Evolutionary conservation across 2,329 filamentous ascomycete genomes (phyloP).

Genomic region (Diaporthe citri): DNA sequence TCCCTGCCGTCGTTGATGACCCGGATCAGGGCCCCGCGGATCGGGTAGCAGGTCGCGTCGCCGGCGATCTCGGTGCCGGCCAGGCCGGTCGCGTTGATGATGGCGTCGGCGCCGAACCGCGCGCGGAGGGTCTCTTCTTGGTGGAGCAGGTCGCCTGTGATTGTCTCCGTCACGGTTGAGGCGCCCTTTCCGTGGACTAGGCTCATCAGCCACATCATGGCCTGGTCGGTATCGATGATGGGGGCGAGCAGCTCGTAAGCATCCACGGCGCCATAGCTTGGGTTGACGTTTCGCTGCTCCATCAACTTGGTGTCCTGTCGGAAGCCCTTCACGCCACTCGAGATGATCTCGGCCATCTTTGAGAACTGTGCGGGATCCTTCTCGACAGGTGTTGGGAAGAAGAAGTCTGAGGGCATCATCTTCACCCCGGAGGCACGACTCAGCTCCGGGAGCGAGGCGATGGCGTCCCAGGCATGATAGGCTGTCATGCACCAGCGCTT

Average conservation of each 20-base stretch:
- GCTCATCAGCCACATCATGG: conserved; percentile 56
- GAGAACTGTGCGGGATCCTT: conserved; percentile 49
- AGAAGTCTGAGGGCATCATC: conserved; percentile 55
- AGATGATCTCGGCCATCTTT: conserved; percentile 57
- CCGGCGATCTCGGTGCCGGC: conserved; percentile 52
- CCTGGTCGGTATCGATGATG: conserved; percentile 59
- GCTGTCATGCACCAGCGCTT: conserved; percentile 57
- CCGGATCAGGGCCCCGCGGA: conserved; percentile 58
- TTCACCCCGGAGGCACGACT: conserved; percentile 52
- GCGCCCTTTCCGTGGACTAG: conserved; percentile 58
- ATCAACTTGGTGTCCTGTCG: conserved; percentile 51
- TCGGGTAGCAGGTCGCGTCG: conserved; percentile 55
- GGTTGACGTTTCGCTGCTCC: conserved; percentile 51
- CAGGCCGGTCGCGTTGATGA: conserved; percentile 59
- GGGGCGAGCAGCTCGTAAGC: conserved; percentile 60
- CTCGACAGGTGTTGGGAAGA: conserved; percentile 53
- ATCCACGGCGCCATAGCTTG: conserved; percentile 53
- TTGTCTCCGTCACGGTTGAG: conserved; percentile 52
- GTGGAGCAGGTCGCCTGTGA: conserved; percentile 52
- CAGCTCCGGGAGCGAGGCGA: conserved; percentile 51
- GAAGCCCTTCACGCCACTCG: conserved; percentile 54
- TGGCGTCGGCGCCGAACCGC: conserved; percentile 54
- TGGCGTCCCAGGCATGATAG: conserved; percentile 56
- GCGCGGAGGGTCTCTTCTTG: conserved; percentile 51
- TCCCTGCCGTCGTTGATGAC: conserved; percentile 58